Evolutionary conservation across 495 filamentous ascomycete species (phyloP), one percentile per base, ranked within the genome.

Genomic region (Hypoxylon lenormandii): DNA sequence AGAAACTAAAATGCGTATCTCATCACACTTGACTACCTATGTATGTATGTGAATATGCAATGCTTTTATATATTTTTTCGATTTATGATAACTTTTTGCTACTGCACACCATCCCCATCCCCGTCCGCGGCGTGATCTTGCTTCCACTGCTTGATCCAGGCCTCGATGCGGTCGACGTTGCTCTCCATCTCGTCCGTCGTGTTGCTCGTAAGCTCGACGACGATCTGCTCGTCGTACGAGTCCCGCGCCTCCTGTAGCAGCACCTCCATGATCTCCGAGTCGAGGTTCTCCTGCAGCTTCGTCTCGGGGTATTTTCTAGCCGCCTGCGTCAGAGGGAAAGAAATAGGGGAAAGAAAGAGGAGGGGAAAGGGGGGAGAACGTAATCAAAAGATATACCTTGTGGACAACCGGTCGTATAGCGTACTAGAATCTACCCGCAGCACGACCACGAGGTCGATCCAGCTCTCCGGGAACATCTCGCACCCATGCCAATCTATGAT

Each of bases 401-500:
- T 84, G 59, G 84, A 87, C 60, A 98, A 79, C 60, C 96, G 88
- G 76, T 99, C 96, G 75, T 96, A 98, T 30, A 96, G 83, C 47
- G 90, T 80, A 28, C 85, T 89, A 22, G 90, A 89, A 53, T 92
- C 88, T 54, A 89, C 92, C 12, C 96, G 84, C 57, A 99, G 77
- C 63, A 98, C 96, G 4, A 98, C 91, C 0, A 98, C 94, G 1
- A 99, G 86, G 74, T 99, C 96, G 70, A 98, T 90, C 92, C 92
- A 96, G 73, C 90, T 89, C 76, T 90, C 87, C 19, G 96, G 94
- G 76, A 99, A 98, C 28, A 98, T 80, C 74, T 99, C 96, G 79
- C 94, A 97, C 0, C 92, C 94, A 78, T 99, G 95, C 95, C 94
- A 99, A 79, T 99, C 96, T 68, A 99, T 91, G 73, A 99, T 87